Evolutionary conservation across 306 rosid genomes (phyloP), one percentile per base, ranked within the genome.

Genomic region (Casuarina equisetifolia): DNA sequence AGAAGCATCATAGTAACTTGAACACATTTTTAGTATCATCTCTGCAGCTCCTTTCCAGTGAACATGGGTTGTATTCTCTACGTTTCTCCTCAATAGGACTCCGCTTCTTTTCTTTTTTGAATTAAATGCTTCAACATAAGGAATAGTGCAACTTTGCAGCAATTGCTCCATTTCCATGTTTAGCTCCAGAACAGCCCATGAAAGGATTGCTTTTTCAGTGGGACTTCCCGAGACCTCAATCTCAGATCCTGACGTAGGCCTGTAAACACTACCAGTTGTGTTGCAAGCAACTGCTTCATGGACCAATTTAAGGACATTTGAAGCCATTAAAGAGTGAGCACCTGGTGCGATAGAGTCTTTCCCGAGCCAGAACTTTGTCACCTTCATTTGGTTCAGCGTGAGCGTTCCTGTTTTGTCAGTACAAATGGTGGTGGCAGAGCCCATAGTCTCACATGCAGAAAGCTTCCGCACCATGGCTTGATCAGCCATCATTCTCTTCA

Each of bases 401-500:
- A 82, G 78, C 2, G 75, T 82, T 45, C 78, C 77, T 3, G 85
- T 78, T 72, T 81, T 78, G 54, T 78, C 74, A 3, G 79, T 75
- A 58, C 77, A 85, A 36, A 85, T 85, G 17, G 76, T 58, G 57
- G 83, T 81, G 76, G 80, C 81, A 58, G 80, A 75, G 17, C 86
- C 84, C 80, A 85, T 79, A 1, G 80, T 85, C 55, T 85, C 84
- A 17, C 72, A 79, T 35, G 84, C 75, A 44, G 80, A 85, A 11
- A 76, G 79, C 68, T 78, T 76, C 16, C 78, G 17, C 9, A 85
- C 88, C 75, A 82, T 68, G 5, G 82, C 86, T 0, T 85, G 61
- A 40, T 82, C 77, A 1, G 25, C 82, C 84, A 79, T 85, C 88
- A 82, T 73, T 70, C 52, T 85, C 79, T 82, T 85, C 88, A 82